Conservation (phyloP, 768 basidiomycete species). For the Suillus subalutaceus region DNA sequence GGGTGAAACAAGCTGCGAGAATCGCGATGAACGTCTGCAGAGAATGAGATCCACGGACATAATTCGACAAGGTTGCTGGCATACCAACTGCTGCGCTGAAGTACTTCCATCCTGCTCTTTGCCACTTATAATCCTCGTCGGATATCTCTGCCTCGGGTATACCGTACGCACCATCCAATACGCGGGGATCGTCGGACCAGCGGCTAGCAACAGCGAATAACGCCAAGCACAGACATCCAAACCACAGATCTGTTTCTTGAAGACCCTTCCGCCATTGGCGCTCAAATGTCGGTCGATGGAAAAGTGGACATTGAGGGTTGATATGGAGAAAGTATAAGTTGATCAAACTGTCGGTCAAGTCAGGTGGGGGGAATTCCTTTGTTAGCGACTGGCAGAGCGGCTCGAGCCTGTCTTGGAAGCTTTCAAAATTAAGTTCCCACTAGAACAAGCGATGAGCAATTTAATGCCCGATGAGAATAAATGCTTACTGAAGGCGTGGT, state of each 20-base stretch:
- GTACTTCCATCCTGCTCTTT: slow-evolving; percentile 61
- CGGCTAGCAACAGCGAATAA: slow-evolving; percentile 73
- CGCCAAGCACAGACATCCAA: slow-evolving; percentile 59
- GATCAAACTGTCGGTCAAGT: slow-evolving; percentile 62
- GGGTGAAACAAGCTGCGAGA: slow-evolving; percentile 58
- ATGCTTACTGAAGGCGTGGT: slow-evolving; percentile 51
- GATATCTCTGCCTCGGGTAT: slow-evolving; percentile 23
- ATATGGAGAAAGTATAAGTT: slow-evolving; percentile 66
- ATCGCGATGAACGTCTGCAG: slow-evolving; percentile 51
- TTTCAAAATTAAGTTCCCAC: slow-evolving; percentile 66
- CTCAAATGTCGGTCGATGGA: slow-evolving; percentile 74
- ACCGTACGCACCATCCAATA: slow-evolving; percentile 41
- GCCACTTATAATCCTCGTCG: slow-evolving; percentile 45
- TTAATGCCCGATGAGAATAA: slow-evolving; percentile 4
- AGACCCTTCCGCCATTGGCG: slow-evolving; percentile 57
- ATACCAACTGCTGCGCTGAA: slow-evolving; percentile 58
- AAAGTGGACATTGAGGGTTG: slow-evolving; percentile 63
- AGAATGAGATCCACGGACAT: slow-evolving; percentile 15
- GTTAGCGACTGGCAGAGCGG: slow-evolving; percentile 36
- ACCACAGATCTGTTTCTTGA: slow-evolving; percentile 59
- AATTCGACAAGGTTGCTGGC: slow-evolving; percentile 16
- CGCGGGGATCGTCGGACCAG: slow-evolving; percentile 64
- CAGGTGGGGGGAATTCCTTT: slow-evolving; percentile 62
- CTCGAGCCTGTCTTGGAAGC: slow-evolving; percentile 34
- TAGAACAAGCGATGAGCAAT: slow-evolving; percentile 24